Evolutionary conservation across 495 filamentous ascomycete species (phyloP).

Genomic region (Xylaria venustula): DNA sequence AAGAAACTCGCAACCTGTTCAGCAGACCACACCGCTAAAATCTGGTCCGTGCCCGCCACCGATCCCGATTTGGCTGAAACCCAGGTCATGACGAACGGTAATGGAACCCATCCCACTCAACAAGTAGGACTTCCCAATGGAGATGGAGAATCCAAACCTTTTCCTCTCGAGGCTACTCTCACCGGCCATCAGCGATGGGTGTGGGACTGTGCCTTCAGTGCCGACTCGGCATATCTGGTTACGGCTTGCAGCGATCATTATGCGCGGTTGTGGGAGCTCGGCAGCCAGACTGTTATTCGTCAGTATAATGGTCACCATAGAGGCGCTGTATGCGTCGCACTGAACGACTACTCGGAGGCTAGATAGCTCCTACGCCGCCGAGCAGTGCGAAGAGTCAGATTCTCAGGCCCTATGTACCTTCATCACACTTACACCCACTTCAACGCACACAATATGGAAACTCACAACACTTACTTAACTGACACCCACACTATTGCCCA

Average conservation of each 20-base stretch:
- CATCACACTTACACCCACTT: background rate
- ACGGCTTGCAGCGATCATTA: slow-evolving; percentile 98
- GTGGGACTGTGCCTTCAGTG: slow-evolving; percentile 98
- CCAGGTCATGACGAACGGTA: slow-evolving; percentile 8
- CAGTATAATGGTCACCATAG: slow-evolving; percentile 98
- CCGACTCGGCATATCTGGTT: slow-evolving; percentile 95
- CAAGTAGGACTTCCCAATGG: too few relatives aligned
- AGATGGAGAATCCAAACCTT: slow-evolving; percentile 47
- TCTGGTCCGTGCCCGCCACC: slow-evolving; percentile 60
- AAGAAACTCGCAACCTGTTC: slow-evolving; percentile 96
- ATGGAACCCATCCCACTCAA: slow-evolving; percentile 13
- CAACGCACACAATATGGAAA: background rate
- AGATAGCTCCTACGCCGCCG: slow-evolving; percentile 33
- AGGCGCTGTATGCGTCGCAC: slow-evolving; percentile 90
- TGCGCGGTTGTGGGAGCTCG: slow-evolving; percentile 91
- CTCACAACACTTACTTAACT: too few relatives aligned
- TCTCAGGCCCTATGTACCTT: background rate
- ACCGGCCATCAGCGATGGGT: slow-evolving; percentile 98
- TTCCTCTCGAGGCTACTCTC: slow-evolving; percentile 82
- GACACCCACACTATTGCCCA: too few relatives aligned
- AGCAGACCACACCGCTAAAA: slow-evolving; percentile 96
- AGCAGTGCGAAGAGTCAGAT: background rate
- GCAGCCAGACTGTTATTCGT: slow-evolving; percentile 80
- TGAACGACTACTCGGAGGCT: slow-evolving; percentile 93
- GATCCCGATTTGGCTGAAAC: slow-evolving; percentile 1